A percentile compares a stretch with the other conserved stretches of the same genome.
phyloP scores from a whole-genome alignment of 257 asterid species.

The Eucommia ulmoides region DNA sequence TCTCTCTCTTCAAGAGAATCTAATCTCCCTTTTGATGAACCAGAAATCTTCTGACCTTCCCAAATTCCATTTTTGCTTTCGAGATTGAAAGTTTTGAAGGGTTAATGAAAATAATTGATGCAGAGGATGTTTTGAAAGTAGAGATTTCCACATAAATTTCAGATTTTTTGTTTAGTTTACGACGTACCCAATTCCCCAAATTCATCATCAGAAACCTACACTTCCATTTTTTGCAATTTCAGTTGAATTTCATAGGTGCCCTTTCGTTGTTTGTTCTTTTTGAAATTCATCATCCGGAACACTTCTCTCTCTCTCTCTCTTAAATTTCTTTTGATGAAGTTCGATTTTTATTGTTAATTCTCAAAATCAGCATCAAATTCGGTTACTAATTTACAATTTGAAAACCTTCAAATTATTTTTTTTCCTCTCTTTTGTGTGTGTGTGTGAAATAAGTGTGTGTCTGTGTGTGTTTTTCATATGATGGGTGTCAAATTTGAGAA shows the following conservation, averaged over 20 bases:
- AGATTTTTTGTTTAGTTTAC: constrained; percentile 9
- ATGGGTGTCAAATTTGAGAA: constrained; percentile 7
- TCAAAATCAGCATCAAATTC: no score
- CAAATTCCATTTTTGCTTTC: not conserved
- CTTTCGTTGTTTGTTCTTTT: no score
- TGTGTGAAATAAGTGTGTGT: no score
- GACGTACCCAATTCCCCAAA: constrained; percentile 7
- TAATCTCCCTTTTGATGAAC: constrained; percentile 4
- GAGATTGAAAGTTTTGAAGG: constrained; percentile 2
- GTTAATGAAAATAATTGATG: constrained; percentile 7
- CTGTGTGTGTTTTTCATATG: no score
- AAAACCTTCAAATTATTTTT: no score
- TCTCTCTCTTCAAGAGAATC: constrained; percentile 10
- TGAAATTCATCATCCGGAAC: no score
- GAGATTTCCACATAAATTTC: constrained; percentile 16
- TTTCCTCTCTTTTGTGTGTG: no score
- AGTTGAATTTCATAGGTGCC: no score
- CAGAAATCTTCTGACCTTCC: constrained; percentile 10
- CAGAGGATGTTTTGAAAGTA: constrained; percentile 12
- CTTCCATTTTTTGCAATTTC: no score
- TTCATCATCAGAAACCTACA: constrained; percentile 11
- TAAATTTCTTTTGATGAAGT: not conserved
- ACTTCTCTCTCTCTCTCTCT: not conserved
- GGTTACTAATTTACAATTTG: no score
- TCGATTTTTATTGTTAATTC: no score